Evolutionary conservation across 345 rosid species (phyloP), one percentile per base, ranked within the genome.

Genomic region (Durio zibethinus): DNA sequence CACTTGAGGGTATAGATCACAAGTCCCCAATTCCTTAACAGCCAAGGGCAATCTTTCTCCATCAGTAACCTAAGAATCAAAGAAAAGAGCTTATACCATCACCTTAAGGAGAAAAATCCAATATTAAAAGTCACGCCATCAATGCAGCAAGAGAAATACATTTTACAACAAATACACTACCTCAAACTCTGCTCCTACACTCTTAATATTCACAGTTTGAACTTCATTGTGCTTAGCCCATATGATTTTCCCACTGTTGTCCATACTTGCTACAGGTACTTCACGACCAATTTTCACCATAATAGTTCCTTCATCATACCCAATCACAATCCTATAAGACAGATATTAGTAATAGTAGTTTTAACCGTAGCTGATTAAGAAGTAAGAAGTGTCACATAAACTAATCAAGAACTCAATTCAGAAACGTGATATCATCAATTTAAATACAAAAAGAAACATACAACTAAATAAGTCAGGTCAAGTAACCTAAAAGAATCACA

Each of bases 221-320:
- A 97, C 90, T 86, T 97, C 99, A 88, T 97, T 97, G 82, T 94
- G 99, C 89, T 94, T 97, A 35, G 99, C 98, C 99, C 99, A 97
- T 81, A 94, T 94, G 84, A 97, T 94, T 86, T 97, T 97, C 73
- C 99, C 99, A 74, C 96, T 90, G 80, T 87, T 97, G 81, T 97
- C 99, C 99, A 97, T 97, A 85, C 99, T 97, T 67, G 99, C 98
- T 18, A 97, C 98, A 80, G 99, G 99, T 73, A 88, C 92, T 85
- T 97, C 99, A 57, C 96, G 91, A 68, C 99, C 99, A 60, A 97
- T 90, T 90, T 97, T 97, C 76, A 97, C 97, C 99, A 97, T 97
- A 75, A 97, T 94, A 78, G 96, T 94, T 88, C 99, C 99, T 86
- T 97, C 99, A 84, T 97, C 99, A 86, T 94, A 97, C 69, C 99